Evolutionary conservation across 2,329 filamentous ascomycete species (phyloP).

Genomic region (Ceratocystis diversiconidia): DNA sequence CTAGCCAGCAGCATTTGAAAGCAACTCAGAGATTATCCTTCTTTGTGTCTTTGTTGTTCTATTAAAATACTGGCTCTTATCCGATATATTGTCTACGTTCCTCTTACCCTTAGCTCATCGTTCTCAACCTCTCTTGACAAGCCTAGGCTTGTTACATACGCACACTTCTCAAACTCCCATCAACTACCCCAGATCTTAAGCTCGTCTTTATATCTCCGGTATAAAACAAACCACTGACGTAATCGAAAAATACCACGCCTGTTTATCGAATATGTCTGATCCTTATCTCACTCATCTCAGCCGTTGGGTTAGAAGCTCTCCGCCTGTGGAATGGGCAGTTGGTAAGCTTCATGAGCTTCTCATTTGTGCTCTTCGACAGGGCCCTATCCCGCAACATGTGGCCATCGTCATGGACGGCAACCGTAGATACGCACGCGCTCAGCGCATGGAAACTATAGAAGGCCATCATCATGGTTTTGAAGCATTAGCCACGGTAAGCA

Average conservation of each 20-base stretch:
- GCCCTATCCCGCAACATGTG: constrained; percentile 83
- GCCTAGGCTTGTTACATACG: neutral
- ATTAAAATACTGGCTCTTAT: neutral
- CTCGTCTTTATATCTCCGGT: neutral
- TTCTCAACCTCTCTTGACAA: neutral
- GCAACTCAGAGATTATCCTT: neutral
- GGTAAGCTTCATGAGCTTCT: constrained; percentile 66
- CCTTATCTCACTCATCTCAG: constrained; percentile 35
- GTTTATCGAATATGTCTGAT: constrained; percentile 35
- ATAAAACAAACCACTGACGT: neutral
- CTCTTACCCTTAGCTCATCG: neutral
- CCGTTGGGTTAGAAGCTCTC: constrained; percentile 70
- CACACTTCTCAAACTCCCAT: neutral
- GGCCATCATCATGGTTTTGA: constrained; percentile 94
- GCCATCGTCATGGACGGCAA: constrained; percentile 99
- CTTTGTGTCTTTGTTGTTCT: neutral
- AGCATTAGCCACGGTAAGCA: constrained; percentile 50
- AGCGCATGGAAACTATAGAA: constrained; percentile 91
- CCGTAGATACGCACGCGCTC: constrained; percentile 73
- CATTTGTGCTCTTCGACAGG: constrained; percentile 78
- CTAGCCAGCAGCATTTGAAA: neutral
- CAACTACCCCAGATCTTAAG: neutral
- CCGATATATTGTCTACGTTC: neutral
- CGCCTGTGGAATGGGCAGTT: constrained; percentile 81
- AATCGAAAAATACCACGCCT: neutral